A percentile compares a stretch with the other conserved stretches of the same genome.
Evolutionary conservation across 805 yeast species (phyloP).

Genomic region (Wickerhamomyces sydowiorum): DNA sequence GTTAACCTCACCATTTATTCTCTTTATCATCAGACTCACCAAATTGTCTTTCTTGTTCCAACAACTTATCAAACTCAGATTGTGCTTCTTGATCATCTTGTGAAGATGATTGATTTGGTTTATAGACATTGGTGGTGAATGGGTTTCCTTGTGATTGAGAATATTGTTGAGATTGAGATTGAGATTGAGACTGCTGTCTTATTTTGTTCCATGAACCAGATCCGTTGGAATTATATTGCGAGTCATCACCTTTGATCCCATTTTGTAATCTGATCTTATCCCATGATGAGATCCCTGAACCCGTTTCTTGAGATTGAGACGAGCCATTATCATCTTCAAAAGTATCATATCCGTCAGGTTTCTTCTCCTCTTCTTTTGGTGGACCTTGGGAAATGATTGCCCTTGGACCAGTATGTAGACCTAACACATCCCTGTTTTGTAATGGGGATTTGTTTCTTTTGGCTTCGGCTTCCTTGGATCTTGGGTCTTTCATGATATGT

Average conservation of each 20-base stretch:
- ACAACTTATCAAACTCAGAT: conserved; percentile 18
- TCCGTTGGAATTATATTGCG: background rate
- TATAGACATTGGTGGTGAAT: conserved; percentile 11
- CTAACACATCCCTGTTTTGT: conserved; percentile 33
- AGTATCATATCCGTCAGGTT: conserved; percentile 18
- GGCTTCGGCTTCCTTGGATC: conserved; percentile 26
- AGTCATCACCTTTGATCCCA: conserved; percentile 5
- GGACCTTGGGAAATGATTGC: conserved; percentile 14
- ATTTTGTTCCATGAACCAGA: conserved; percentile 28
- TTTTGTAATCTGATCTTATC: conserved; percentile 27
- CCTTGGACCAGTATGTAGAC: conserved; percentile 29
- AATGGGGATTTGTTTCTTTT: conserved; percentile 21
- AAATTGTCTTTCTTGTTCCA: conserved; percentile 19
- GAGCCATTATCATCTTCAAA: conserved; percentile 8
- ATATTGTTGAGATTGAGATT: background rate
- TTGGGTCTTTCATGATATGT: conserved; percentile 52
- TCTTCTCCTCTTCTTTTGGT: background rate
- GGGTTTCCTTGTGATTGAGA: conserved; percentile 4
- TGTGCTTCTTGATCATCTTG: conserved; percentile 2
- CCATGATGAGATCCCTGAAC: conserved; percentile 28
- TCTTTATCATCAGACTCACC: conserved; percentile 8
- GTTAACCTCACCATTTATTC: conserved; percentile 11
- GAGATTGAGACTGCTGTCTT: conserved; percentile 12
- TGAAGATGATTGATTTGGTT: background rate
- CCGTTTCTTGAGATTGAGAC: background rate